Evolutionary conservation across 306 rosid species (phyloP).

Genomic region (Malus sieversii): DNA sequence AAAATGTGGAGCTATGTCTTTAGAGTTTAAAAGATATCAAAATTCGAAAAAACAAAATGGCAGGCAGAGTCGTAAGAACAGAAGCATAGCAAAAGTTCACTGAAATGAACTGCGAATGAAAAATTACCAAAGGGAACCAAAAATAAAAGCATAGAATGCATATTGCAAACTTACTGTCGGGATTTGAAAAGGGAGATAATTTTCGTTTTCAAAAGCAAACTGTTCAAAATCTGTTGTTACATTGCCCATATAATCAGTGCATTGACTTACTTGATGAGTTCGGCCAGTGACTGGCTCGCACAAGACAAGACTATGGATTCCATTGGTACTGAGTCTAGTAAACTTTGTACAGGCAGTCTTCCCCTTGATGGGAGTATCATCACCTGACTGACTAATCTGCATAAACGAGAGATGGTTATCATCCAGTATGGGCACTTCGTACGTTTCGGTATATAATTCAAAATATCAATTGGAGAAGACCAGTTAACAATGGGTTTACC

Average conservation of each 20-base stretch:
- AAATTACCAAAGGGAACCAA: background rate
- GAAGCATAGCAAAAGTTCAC: background rate
- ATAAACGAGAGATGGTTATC: slow-evolving; percentile 15
- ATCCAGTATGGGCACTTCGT: slow-evolving; percentile 9
- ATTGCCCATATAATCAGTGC: background rate
- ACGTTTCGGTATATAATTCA: background rate
- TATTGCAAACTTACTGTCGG: background rate
- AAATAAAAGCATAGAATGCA: background rate
- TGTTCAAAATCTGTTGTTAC: background rate
- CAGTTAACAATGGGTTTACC: background rate
- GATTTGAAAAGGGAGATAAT: background rate
- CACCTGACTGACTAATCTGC: slow-evolving; percentile 38
- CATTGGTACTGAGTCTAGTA: slow-evolving; percentile 55
- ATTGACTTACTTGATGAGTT: slow-evolving; percentile 66
- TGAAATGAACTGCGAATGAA: background rate
- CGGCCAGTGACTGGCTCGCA: slow-evolving; percentile 87
- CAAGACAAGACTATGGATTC: slow-evolving; percentile 61
- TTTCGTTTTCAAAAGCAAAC: background rate
- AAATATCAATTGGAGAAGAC: background rate
- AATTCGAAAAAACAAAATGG: background rate
- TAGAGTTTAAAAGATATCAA: background rate
- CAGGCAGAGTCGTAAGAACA: background rate
- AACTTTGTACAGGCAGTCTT: slow-evolving; percentile 68
- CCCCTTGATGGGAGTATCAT: slow-evolving; percentile 43
- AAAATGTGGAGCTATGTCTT: background rate